Conservation (phyloP, 345 rosid species). For the Linum lewisii region DNA sequence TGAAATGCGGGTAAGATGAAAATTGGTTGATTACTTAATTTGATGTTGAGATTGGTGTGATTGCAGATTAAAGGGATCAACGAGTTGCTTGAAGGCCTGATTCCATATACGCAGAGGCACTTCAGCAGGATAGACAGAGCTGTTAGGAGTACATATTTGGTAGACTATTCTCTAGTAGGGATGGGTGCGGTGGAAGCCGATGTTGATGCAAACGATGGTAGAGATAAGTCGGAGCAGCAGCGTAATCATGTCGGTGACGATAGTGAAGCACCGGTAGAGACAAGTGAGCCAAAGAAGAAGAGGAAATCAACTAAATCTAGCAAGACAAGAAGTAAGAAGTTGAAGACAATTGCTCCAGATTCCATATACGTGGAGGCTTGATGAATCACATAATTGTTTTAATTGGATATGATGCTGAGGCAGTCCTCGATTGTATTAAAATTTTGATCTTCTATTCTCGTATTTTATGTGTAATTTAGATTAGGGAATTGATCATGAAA, state of each 20-base stretch:
- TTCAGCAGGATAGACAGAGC: conserved; percentile 81
- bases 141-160: conserved; percentile 72
- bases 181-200: conserved; percentile 80
- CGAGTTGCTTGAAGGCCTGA: conserved; percentile 78
- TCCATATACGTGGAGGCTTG: too few relatives aligned
- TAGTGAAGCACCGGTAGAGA: neutral
- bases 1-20: too few relatives aligned
- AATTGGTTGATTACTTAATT: too few relatives aligned
- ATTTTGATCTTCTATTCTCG: too few relatives aligned
- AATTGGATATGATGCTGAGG: too few relatives aligned
- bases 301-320: neutral
- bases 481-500: too few relatives aligned
- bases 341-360: neutral
- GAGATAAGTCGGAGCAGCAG: neutral
- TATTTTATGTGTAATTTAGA: too few relatives aligned
- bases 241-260: neutral
- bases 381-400: too few relatives aligned
- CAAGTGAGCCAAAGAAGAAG: neutral
- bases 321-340: neutral
- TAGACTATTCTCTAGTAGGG: conserved; percentile 74
- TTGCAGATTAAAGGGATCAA: conserved; percentile 68
- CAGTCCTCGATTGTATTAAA: too few relatives aligned
- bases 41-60: too few relatives aligned
- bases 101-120: conserved; percentile 87
- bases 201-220: conserved; percentile 11